These are phyloP conservation scores for Mrakia gelida DNA, from an alignment of 768 basidiomycete genomes.

Conservation along the genomic window DNA sequence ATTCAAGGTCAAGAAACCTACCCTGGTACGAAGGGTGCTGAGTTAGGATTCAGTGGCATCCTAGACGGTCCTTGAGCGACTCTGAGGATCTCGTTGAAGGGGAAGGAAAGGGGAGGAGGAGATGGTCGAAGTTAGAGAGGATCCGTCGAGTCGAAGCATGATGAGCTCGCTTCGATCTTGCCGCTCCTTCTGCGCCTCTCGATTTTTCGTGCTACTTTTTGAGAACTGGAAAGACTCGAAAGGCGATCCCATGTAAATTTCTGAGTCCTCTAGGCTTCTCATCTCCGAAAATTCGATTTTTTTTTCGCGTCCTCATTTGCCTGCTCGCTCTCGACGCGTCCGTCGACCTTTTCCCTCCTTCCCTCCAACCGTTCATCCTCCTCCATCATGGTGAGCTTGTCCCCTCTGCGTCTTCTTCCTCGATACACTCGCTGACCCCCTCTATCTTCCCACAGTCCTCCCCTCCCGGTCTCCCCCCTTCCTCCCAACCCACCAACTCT, in stretches of 20 bases:
- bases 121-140: background rate
- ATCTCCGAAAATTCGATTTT: too few species aligned
- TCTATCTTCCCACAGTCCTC: conserved; percentile 35
- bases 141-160: too few species aligned
- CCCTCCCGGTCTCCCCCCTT: conserved; percentile 35
- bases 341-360: background rate
- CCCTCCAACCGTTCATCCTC: background rate
- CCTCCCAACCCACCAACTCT: conserved; percentile 38
- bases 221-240: too few species aligned
- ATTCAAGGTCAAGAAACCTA: background rate
- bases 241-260: too few species aligned
- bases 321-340: background rate
- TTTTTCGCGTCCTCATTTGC: too few species aligned
- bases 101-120: background rate
- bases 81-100: background rate
- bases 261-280: too few species aligned
- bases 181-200: too few species aligned
- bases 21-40: conserved; percentile 14
- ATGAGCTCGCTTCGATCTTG: background rate
- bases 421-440: background rate
- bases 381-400: background rate
- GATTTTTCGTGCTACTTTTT: too few species aligned
- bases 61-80: background rate
- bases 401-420: background rate
- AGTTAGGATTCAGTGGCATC: conserved; percentile 8